Conservation (phyloP, 257 asterid species). For the Salvia hispanica region DNA sequence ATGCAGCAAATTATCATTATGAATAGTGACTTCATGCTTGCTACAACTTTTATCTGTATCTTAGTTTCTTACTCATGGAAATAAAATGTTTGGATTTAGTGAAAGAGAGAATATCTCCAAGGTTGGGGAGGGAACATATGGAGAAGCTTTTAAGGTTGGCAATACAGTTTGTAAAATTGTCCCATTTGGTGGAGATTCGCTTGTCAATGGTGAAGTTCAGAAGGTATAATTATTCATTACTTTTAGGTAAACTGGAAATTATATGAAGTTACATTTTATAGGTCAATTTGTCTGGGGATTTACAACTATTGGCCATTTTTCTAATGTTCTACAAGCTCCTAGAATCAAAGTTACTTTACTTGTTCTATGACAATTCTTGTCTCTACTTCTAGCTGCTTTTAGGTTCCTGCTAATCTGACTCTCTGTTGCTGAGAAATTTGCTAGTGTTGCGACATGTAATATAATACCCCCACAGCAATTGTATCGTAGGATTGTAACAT, state of each 20-base stretch:
- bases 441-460: not conserved
- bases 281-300: slow-evolving; percentile 16
- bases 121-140: slow-evolving; percentile 95
- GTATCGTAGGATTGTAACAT: not conserved
- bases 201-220: slow-evolving; percentile 84
- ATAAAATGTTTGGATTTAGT: slow-evolving; percentile 47
- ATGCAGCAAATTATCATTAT: slow-evolving; percentile 2
- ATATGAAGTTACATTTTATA: not conserved
- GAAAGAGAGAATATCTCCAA: slow-evolving; percentile 55
- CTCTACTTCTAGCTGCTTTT: slow-evolving; percentile 13
- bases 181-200: slow-evolving; percentile 82
- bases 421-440: slow-evolving; percentile 1
- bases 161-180: slow-evolving; percentile 86
- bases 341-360: slow-evolving; percentile 18
- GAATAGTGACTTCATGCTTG: slow-evolving; percentile 5
- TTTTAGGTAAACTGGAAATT: slow-evolving; percentile 15
- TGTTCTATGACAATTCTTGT: slow-evolving; percentile 1
- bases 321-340: slow-evolving; percentile 20
- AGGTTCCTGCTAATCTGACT: slow-evolving; percentile 6
- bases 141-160: slow-evolving; percentile 95
- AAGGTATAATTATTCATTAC: slow-evolving; percentile 54
- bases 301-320: slow-evolving; percentile 14
- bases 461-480: slow-evolving; percentile 16
- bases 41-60: slow-evolving; percentile 16
- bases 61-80: slow-evolving; percentile 11